Conservation (phyloP, 306 rosid genomes). For the Ceratonia siliqua region DNA sequence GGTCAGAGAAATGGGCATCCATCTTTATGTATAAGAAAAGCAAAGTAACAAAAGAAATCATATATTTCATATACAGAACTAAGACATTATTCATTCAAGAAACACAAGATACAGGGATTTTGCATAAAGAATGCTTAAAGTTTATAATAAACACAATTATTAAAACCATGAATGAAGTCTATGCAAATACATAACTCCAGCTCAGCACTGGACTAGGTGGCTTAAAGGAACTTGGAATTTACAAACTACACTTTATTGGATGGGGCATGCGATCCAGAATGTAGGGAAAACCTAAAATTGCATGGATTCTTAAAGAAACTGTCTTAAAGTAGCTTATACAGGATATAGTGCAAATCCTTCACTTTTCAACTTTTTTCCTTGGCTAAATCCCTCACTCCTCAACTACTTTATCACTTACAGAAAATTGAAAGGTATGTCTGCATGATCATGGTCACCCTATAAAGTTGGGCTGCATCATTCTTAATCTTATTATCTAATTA, state of each 20-base stretch:
- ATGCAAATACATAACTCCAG: constrained; percentile 3
- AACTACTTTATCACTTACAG: constrained; percentile 15
- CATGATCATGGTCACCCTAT: not conserved
- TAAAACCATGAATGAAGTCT: constrained; percentile 18
- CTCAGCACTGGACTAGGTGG: not conserved
- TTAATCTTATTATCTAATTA: not conserved
- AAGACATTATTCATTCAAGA: not conserved
- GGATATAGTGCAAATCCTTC: not conserved
- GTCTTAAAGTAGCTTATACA: not conserved
- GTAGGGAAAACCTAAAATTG: not conserved
- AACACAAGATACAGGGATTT: not conserved
- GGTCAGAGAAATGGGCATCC: not conserved
- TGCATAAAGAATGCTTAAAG: not conserved
- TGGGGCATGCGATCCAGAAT: not conserved
- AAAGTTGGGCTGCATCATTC: not conserved
- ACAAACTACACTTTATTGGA: not conserved
- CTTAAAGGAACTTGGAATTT: not conserved
- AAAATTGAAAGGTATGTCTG: not conserved
- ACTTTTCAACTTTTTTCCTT: not conserved
- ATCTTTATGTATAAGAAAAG: constrained; percentile 1
- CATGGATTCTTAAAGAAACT: not conserved
- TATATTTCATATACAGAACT: not conserved
- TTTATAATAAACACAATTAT: not conserved
- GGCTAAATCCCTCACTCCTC: not conserved
- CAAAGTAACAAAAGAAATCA: not conserved